phyloP scores from a whole-genome alignment of 2,329 filamentous ascomycete genomes.

The Fusarium sp. region DNA sequence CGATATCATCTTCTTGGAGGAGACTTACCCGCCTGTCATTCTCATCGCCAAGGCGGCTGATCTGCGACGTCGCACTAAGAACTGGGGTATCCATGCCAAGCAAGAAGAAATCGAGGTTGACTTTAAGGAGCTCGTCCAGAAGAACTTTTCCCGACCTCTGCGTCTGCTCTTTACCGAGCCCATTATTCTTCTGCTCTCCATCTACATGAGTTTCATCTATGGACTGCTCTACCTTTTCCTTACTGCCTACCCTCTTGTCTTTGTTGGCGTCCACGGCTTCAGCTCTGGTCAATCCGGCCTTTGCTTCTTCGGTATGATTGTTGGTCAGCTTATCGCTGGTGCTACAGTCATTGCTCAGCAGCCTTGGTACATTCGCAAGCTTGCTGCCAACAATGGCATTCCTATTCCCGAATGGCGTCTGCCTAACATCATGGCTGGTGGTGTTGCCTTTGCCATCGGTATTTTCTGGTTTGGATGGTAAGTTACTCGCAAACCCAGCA shows the following conservation, averaged over 20 bases:
- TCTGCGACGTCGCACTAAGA: constrained; percentile 70
- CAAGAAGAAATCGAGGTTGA: constrained; percentile 78
- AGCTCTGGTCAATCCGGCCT: constrained; percentile 76
- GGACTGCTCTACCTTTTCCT: constrained; percentile 86
- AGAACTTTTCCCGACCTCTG: constrained; percentile 74
- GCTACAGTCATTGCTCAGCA: constrained; percentile 70
- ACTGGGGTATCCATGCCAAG: constrained; percentile 78
- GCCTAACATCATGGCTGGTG: constrained; percentile 69
- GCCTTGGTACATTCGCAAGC: constrained; percentile 74
- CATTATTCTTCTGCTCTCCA: constrained; percentile 73
- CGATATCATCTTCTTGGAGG: constrained; percentile 71
- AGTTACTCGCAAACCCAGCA: constrained; percentile 17
- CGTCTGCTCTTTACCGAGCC: constrained; percentile 75
- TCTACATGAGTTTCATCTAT: constrained; percentile 82
- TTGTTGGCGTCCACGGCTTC: constrained; percentile 77
- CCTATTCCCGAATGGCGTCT: constrained; percentile 75
- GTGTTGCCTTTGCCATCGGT: constrained; percentile 68
- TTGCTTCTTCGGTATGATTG: constrained; percentile 86
- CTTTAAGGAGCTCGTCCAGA: constrained; percentile 69
- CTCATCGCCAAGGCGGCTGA: constrained; percentile 69
- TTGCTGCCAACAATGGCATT: constrained; percentile 73
- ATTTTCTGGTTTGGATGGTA: constrained; percentile 83
- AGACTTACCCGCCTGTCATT: constrained; percentile 77
- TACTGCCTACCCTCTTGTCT: constrained; percentile 85
- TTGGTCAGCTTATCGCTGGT: constrained; percentile 76